A percentile compares a stretch with the other conserved stretches of the same genome.
Evolutionary conservation across 2,329 filamentous ascomycete genomes (phyloP).

Genomic region (Fusarium tuaranense): DNA sequence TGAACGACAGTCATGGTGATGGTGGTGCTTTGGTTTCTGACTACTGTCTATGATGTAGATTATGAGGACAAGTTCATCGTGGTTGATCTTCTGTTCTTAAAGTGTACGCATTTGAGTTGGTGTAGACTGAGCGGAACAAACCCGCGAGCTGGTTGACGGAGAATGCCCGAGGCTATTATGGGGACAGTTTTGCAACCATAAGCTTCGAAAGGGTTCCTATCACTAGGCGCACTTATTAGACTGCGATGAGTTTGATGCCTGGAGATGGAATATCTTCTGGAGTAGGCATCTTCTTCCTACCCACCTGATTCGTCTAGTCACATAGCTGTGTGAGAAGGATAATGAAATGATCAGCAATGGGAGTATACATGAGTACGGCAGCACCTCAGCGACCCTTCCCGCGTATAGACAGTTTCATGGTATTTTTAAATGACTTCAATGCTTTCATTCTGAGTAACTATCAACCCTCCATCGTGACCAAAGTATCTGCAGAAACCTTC

Average conservation of each 20-base stretch:
- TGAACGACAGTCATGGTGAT: slow-evolving; percentile 50
- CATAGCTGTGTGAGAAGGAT: not conserved
- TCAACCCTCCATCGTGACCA: slow-evolving; percentile 19
- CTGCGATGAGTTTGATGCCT: no score
- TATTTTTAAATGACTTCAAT: no score
- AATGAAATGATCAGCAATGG: not conserved
- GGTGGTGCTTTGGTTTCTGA: not conserved
- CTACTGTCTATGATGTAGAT: not conserved
- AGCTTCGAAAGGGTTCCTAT: not conserved
- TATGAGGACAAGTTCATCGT: not conserved
- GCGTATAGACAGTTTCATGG: no score
- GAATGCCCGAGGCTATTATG: not conserved
- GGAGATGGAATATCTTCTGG: no score
- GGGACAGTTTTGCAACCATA: not conserved
- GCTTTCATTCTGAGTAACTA: not conserved
- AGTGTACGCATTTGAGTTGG: not conserved
- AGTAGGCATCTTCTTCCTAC: not conserved
- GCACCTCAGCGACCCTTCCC: no score
- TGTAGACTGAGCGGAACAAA: not conserved
- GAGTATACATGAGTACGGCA: not conserved
- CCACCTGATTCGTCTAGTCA: no score
- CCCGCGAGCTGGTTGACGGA: not conserved
- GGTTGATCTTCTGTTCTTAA: not conserved
- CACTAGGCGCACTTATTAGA: not conserved
- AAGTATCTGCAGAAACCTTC: slow-evolving; percentile 51